Evolutionary conservation across 176 grass and related monocot genomes (phyloP), one percentile per base, ranked within the genome.

Genomic region (Thalia dealbata): DNA sequence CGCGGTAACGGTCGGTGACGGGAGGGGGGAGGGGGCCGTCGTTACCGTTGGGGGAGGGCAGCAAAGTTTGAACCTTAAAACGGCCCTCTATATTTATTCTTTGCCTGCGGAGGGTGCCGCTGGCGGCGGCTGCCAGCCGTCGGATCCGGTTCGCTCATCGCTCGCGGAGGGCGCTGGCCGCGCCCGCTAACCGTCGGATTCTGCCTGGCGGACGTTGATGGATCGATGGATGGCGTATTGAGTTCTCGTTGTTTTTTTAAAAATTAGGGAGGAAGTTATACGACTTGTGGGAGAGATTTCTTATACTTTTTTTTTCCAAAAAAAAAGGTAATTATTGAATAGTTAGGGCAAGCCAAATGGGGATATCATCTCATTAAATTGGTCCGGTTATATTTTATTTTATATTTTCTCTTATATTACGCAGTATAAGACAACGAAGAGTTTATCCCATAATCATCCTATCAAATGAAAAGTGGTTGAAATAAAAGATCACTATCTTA

Each of bases 41-140:
- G 72, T 91, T 86, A 78, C 78, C 76, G 79, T 84, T 83, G 75
- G 22, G 19, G 54, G 64, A 35, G 10, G 52, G 38, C 64, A 74
- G 23, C 19, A 78, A 61, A 73, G 61, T 96, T 96, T 86, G 83
- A 96, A 88, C 69, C 80, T 85, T 74, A 78, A 87, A 87, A 95
- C 87, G 78, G 81, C 60, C 76, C 59, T 78, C 67, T 75, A 16
- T 2, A 1, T 16, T 29, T 59, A 38, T 55, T 73, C n/a, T 61
- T n/a, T 7, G 55, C 28, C 16, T 21, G 14, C 50, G 24, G 23
- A 19, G 38, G 28, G 25, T 24, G n/a, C n/a, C 18, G 14, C 24
- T 44, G 12, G 42, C 56, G 13, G 58, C 24, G 14, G 41, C 14
- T 76, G 59, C 10, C 14, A 14, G 14, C 59, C 59, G 73, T 76